Percentiles rank a stretch among this genome's conserved stretches.
These are phyloP conservation scores for Parathielavia appendiculata DNA, from an alignment of 495 filamentous ascomycete genomes.

Conservation along the genomic window DNA sequence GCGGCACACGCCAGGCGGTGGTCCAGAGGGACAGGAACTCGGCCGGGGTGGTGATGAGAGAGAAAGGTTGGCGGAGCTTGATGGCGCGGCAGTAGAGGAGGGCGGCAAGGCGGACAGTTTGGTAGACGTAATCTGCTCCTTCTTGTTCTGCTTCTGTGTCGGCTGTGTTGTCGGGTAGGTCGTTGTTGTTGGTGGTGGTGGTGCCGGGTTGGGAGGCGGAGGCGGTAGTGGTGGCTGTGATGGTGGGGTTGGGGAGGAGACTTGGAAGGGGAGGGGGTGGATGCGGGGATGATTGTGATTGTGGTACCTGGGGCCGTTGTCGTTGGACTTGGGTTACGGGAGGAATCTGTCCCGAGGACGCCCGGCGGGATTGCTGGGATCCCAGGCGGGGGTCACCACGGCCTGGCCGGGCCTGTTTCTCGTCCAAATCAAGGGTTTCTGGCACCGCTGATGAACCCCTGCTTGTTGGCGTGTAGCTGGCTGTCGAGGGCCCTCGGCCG, in stretches of 20 bases:
- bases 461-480: constrained; percentile 9
- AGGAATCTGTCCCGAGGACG: not conserved
- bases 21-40: constrained; percentile 36
- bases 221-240: too few relatives aligned
- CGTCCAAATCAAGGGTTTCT: not conserved
- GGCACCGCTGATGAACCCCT: constrained; percentile 6
- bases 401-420: not conserved
- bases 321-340: too few relatives aligned
- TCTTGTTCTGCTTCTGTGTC: not conserved
- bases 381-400: not conserved
- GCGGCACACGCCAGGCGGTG: constrained; percentile 34
- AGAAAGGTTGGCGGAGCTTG: constrained; percentile 29
- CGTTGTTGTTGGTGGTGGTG: not conserved
- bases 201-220: not conserved
- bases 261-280: too few relatives aligned
- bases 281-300: too few relatives aligned
- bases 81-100: constrained; percentile 35
- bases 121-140: constrained; percentile 31
- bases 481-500: constrained; percentile 7
- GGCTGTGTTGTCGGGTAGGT: not conserved
- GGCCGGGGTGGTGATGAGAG: constrained; percentile 13
- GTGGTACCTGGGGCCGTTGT: too few relatives aligned
- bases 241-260: too few relatives aligned
- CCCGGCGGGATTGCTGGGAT: not conserved
- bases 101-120: constrained; percentile 30